phyloP scores from a whole-genome alignment of 73 alveolate genomes.

The Tetrahymena thermophila region DNA sequence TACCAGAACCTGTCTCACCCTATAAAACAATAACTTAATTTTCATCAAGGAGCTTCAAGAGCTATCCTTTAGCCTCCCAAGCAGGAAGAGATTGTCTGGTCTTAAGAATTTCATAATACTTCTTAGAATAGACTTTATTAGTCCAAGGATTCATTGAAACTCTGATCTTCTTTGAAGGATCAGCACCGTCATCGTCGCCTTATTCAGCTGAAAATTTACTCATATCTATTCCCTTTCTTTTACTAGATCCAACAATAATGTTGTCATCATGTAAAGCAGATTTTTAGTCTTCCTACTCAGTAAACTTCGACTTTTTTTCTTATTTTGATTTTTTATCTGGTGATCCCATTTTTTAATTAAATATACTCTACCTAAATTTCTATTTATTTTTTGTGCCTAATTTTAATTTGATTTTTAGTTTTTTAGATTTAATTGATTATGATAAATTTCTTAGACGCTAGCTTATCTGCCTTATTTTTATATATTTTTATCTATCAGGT shows the following conservation, averaged over 20 bases:
- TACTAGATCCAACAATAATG: background rate
- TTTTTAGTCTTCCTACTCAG: background rate
- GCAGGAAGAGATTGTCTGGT: conserved; percentile 91
- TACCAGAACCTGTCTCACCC: conserved; percentile 99
- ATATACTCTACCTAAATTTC: background rate
- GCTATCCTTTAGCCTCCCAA: conserved; percentile 86
- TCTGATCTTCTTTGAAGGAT: background rate
- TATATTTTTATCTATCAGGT: background rate
- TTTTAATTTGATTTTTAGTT: background rate
- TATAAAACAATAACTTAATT: conserved; percentile 80
- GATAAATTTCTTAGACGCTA: background rate
- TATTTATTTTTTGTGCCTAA: background rate
- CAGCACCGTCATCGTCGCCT: background rate
- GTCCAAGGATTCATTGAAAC: conserved; percentile 35
- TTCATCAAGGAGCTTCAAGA: conserved; percentile 68
- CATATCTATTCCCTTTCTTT: background rate
- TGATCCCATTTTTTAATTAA: background rate
- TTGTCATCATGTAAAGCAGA: background rate
- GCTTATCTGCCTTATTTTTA: background rate
- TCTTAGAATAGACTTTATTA: conserved; percentile 53
- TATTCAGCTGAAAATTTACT: background rate
- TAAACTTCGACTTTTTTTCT: background rate
- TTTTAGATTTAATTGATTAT: background rate
- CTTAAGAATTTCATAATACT: conserved; percentile 61
- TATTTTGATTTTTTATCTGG: background rate